Percentiles rank a stretch among this genome's conserved stretches.
Conservation (phyloP, 2,329 filamentous ascomycete species). For the Colletotrichum melonis region DNA sequence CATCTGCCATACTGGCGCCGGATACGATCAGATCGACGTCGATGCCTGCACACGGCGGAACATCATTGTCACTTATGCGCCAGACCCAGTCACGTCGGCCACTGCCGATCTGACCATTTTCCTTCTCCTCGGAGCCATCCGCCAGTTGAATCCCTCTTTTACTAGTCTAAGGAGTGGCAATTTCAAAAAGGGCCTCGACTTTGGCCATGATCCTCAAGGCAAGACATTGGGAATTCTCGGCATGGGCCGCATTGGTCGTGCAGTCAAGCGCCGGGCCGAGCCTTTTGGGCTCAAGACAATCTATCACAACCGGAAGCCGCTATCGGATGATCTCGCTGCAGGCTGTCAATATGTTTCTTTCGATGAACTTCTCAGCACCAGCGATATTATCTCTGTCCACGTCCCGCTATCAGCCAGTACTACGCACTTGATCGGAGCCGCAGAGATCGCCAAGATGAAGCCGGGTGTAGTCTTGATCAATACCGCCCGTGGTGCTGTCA, state of each 20-base stretch:
- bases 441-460: slow-evolving; percentile 65
- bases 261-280: slow-evolving; percentile 54
- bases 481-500: slow-evolving; percentile 66
- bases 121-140: slow-evolving; percentile 42
- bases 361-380: slow-evolving; percentile 62
- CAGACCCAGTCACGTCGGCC: slow-evolving; percentile 45
- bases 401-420: slow-evolving; percentile 63
- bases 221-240: slow-evolving; percentile 51
- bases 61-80: slow-evolving; percentile 42
- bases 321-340: slow-evolving; percentile 36
- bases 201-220: slow-evolving; percentile 48
- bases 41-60: slow-evolving; percentile 38
- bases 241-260: slow-evolving; percentile 49
- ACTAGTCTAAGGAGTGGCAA: slow-evolving; percentile 38
- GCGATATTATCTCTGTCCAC: slow-evolving; percentile 66
- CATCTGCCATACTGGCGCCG: slow-evolving; percentile 45
- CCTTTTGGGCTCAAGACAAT: slow-evolving; percentile 62
- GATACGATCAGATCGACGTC: slow-evolving; percentile 45
- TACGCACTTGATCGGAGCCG: slow-evolving; percentile 61
- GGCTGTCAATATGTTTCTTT: slow-evolving; percentile 58
- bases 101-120: slow-evolving; percentile 48
- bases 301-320: slow-evolving; percentile 60
- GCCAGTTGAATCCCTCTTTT: slow-evolving; percentile 44
- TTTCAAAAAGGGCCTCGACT: slow-evolving; percentile 42
- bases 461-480: slow-evolving; percentile 68